Evolutionary conservation across 495 filamentous ascomycete genomes (phyloP).

Genomic region (Tuber borchii): DNA sequence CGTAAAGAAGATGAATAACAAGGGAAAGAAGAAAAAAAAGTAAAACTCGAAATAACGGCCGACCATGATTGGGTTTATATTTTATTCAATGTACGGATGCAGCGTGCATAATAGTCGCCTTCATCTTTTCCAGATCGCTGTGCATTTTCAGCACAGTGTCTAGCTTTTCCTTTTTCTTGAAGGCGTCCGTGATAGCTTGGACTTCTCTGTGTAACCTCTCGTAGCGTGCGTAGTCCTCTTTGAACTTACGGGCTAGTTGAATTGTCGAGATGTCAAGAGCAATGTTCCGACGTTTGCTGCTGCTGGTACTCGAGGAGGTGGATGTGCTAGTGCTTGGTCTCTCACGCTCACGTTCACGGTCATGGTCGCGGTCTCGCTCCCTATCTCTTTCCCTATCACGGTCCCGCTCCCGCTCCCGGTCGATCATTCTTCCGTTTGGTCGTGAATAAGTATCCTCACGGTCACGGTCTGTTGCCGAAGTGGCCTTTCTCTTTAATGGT

Average conservation of each 20-base stretch:
- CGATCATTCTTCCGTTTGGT: conserved; percentile 3
- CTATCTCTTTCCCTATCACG: background rate
- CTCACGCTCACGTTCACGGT: conserved; percentile 17
- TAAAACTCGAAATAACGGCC: conserved; percentile 11
- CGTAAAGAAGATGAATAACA: conserved; percentile 13
- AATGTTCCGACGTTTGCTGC: conserved; percentile 25
- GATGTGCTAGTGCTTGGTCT: conserved; percentile 17
- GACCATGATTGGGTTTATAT: conserved; percentile 5
- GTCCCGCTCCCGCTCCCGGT: conserved; percentile 11
- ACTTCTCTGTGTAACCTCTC: conserved; percentile 36
- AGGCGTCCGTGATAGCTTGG: conserved; percentile 28
- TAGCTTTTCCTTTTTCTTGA: conserved; percentile 38
- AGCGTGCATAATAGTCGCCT: conserved; percentile 30
- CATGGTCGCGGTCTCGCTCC: conserved; percentile 6
- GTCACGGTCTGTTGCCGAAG: conserved; percentile 20
- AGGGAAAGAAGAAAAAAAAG: conserved; percentile 5
- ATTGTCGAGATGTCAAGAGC: conserved; percentile 31
- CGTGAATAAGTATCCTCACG: conserved; percentile 17
- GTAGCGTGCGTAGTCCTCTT: conserved; percentile 40
- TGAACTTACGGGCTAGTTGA: conserved; percentile 38
- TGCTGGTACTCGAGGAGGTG: conserved; percentile 3
- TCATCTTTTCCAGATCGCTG: conserved; percentile 34
- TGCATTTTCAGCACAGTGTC: conserved; percentile 39
- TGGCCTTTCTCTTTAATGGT: conserved; percentile 36
- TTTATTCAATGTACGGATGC: conserved; percentile 27